Conservation (phyloP, 1,284 basidiomycete species). For the Stereum hirsutum region DNA sequence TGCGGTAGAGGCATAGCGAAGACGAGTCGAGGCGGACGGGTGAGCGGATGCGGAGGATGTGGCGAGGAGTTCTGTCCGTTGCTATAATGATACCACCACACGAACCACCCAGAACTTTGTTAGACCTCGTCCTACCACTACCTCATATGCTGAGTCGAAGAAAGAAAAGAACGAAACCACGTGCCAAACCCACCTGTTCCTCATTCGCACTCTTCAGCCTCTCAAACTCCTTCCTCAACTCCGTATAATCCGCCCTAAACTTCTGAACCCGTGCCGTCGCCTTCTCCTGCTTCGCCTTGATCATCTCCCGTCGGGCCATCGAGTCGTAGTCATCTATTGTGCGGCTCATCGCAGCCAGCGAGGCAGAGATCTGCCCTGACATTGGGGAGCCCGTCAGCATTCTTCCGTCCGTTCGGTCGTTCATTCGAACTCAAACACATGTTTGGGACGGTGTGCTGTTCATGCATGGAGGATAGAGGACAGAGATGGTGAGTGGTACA, state of each 20-base stretch:
- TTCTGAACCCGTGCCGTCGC: slow-evolving; percentile 83
- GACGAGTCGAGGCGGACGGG: slow-evolving; percentile 42
- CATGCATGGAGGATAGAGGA: background rate
- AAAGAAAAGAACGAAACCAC: too few species aligned
- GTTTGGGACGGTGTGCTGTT: background rate
- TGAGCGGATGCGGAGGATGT: slow-evolving; percentile 23
- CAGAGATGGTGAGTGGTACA: background rate
- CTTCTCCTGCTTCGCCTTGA: slow-evolving; percentile 91
- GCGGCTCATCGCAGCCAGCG: slow-evolving; percentile 83
- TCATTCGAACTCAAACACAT: too few species aligned
- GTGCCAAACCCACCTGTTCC: too few species aligned
- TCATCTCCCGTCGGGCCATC: slow-evolving; percentile 91
- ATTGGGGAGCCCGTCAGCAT: slow-evolving; percentile 11
- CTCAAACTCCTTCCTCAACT: slow-evolving; percentile 67
- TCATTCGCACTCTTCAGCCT: slow-evolving; percentile 49
- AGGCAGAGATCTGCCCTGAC: slow-evolving; percentile 91
- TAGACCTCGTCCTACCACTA: too few species aligned
- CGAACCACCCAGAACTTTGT: background rate
- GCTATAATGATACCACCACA: slow-evolving; percentile 26
- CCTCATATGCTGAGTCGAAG: too few species aligned
- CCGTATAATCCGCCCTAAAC: slow-evolving; percentile 68
- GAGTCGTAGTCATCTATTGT: slow-evolving; percentile 95
- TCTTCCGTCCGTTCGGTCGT: background rate
- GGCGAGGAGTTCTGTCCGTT: slow-evolving; percentile 54
- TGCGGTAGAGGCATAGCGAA: slow-evolving; percentile 38